Conservation (phyloP, 257 asterid genomes). For the Catharanthus roseus region DNA sequence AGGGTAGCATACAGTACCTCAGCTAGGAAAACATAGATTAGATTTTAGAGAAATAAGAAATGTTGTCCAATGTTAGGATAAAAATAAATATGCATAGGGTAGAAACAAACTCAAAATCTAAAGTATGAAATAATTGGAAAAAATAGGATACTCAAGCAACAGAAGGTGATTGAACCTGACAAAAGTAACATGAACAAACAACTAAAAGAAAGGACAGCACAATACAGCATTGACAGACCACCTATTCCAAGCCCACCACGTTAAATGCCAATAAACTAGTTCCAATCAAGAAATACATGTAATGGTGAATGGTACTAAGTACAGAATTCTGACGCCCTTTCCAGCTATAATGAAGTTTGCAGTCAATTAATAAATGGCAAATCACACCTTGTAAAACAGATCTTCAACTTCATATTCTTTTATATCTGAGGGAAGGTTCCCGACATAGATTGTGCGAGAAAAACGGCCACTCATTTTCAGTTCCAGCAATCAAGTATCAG, state of each 20-base stretch:
- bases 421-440: slow-evolving; percentile 95
- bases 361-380: neutral
- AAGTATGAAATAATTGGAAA: too few species aligned
- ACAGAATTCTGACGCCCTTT: neutral
- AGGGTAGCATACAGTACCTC: neutral
- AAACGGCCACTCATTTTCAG: slow-evolving; percentile 98
- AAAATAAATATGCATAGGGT: neutral
- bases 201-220: too few species aligned
- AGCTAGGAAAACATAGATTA: neutral
- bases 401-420: slow-evolving; percentile 90
- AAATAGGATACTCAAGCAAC: neutral
- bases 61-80: neutral
- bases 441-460: slow-evolving; percentile 93
- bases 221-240: too few species aligned
- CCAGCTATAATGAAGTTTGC: neutral
- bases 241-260: neutral
- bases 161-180: too few species aligned
- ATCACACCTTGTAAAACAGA: slow-evolving; percentile 78
- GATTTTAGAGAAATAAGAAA: neutral
- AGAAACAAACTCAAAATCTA: neutral
- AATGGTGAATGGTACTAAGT: neutral
- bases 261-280: neutral
- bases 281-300: neutral
- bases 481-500: too few species aligned
- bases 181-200: neutral